Conservation (phyloP, 257 asterid genomes). For the Solanum dulcamara region DNA sequence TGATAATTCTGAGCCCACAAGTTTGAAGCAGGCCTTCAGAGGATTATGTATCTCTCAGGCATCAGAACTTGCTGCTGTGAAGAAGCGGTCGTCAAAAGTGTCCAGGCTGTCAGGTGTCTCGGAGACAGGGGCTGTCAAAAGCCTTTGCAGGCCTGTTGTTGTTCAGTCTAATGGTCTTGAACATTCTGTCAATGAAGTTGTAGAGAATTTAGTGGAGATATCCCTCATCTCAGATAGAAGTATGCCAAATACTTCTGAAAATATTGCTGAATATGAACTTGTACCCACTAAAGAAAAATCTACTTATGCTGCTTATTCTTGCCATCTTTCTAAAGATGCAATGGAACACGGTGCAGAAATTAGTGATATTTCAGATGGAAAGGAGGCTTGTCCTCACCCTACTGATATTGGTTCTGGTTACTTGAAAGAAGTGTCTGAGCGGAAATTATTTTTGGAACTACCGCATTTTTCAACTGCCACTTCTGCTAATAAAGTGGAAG, state of each 20-base stretch:
- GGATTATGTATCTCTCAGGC: conserved; percentile 96
- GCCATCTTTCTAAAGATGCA: conserved; percentile 4
- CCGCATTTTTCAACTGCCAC: conserved; percentile 8
- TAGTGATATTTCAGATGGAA: neutral
- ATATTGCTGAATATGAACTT: conserved; percentile 11
- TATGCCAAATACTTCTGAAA: conserved; percentile 16
- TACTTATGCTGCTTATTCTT: conserved; percentile 9
- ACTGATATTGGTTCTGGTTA: conserved; percentile 1
- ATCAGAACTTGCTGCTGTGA: conserved; percentile 86
- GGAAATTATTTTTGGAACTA: conserved; percentile 3
- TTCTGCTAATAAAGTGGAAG: conserved; percentile 10
- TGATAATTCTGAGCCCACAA: conserved; percentile 57
- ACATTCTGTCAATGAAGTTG: conserved; percentile 18
- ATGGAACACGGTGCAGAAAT: neutral
- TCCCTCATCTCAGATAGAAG: conserved; percentile 44
- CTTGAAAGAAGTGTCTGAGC: conserved; percentile 11
- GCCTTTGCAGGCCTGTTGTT: conserved; percentile 26
- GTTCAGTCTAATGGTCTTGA: conserved; percentile 25
- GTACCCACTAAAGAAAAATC: conserved; percentile 4
- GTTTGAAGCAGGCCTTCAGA: conserved; percentile 89
- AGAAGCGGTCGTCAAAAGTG: conserved; percentile 44
- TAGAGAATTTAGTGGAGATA: conserved; percentile 40
- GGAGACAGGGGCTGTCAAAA: conserved; percentile 36
- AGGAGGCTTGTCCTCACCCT: conserved; percentile 6
- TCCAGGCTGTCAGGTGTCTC: conserved; percentile 33